Evolutionary conservation across 177 flowering plant species (phyloP).

Genomic region (Telopea speciosissima): DNA sequence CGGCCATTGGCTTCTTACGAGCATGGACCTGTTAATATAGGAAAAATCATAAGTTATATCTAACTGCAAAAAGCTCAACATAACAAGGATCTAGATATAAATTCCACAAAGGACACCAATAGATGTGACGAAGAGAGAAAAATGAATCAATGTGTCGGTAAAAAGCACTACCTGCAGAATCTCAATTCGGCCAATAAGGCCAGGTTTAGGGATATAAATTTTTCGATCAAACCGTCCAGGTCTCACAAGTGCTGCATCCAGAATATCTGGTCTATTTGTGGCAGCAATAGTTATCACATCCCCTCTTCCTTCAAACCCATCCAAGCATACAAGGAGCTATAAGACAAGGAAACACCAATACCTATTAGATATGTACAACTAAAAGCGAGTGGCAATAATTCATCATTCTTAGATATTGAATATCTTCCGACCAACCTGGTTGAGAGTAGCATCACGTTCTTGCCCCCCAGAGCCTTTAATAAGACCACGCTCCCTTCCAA

Average conservation of each 20-base stretch:
- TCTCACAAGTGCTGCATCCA: slow-evolving; percentile 95
- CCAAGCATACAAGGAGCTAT: slow-evolving; percentile 93
- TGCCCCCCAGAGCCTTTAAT: slow-evolving; percentile 97
- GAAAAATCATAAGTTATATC: background rate
- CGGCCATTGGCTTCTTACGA: slow-evolving; percentile 93
- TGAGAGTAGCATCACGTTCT: slow-evolving; percentile 98
- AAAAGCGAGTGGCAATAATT: background rate
- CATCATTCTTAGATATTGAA: background rate
- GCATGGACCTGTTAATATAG: slow-evolving; percentile 73
- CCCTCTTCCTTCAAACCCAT: slow-evolving; percentile 98
- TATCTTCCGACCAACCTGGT: slow-evolving; percentile 57
- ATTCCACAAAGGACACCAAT: background rate
- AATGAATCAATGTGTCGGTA: background rate
- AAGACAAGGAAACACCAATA: slow-evolving; percentile 8
- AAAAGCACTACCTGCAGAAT: slow-evolving; percentile 58
- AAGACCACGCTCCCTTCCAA: slow-evolving; percentile 95
- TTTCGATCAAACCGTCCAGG: slow-evolving; percentile 96
- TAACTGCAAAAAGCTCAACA: background rate
- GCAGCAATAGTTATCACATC: slow-evolving; percentile 95
- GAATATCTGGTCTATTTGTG: slow-evolving; percentile 93
- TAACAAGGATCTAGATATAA: background rate
- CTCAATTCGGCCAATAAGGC: slow-evolving; percentile 76
- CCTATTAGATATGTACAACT: background rate
- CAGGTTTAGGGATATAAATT: slow-evolving; percentile 81
- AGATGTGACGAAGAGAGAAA: background rate